A percentile compares a stretch with the other conserved stretches of the same genome.
These are phyloP conservation scores for Leishmania braziliensis DNA, from an alignment of 208 protist genomes.

Conservation along the genomic window DNA sequence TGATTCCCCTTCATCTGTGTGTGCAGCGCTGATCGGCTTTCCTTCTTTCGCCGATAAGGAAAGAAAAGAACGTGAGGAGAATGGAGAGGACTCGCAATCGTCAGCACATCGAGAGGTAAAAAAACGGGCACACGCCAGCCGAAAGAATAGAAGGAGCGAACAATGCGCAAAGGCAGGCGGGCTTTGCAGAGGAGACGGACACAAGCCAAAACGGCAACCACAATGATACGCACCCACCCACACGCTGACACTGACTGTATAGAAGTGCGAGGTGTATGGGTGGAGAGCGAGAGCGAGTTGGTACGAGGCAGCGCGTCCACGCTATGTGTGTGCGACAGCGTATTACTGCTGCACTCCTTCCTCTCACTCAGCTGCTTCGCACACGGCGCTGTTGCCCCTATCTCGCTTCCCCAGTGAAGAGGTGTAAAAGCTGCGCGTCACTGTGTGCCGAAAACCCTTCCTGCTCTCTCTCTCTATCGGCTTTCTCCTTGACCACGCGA, in stretches of 20 bases:
- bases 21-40: background rate
- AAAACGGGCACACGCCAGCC: background rate
- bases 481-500: background rate
- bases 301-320: background rate
- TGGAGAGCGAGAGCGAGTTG: too few species aligned
- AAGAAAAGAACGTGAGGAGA: constrained; percentile 5
- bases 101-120: background rate
- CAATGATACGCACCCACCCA: background rate
- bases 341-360: background rate
- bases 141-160: background rate
- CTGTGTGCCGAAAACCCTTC: background rate
- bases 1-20: background rate
- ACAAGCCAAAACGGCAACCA: background rate
- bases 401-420: background rate
- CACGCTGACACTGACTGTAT: background rate
- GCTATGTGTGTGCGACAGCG: background rate
- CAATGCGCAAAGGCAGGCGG: background rate
- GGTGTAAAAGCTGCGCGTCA: background rate
- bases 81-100: background rate
- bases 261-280: background rate
- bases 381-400: background rate
- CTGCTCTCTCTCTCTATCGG: background rate
- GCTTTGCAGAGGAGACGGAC: background rate
- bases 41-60: background rate
- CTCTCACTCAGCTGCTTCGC: background rate